phyloP scores from a whole-genome alignment of 2,329 filamentous ascomycete species.

The Capronia coronata region DNA sequence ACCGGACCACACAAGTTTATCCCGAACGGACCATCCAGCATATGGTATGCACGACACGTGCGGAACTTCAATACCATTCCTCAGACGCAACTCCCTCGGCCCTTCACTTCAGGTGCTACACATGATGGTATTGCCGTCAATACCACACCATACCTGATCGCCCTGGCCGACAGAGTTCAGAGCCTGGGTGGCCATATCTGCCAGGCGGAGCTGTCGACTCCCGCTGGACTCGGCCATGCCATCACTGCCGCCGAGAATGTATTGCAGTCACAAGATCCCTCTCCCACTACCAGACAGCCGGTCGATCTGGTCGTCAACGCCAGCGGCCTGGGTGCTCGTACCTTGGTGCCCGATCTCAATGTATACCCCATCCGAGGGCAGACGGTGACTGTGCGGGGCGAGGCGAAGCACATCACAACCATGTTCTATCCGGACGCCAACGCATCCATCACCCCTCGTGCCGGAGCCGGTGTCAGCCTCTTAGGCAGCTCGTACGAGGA shows the following conservation, averaged over 20 bases:
- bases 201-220: not conserved
- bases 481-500: not conserved
- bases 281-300: too few species aligned
- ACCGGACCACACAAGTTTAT: constrained; percentile 2
- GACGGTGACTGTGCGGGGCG: not conserved
- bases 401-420: constrained; percentile 4
- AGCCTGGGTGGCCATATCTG: not conserved
- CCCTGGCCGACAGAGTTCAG: not conserved
- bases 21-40: not conserved
- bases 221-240: not conserved
- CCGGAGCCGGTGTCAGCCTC: not conserved
- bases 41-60: constrained; percentile 3
- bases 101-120: not conserved
- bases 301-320: constrained; percentile 3
- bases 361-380: constrained; percentile 4
- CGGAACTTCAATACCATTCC: not conserved
- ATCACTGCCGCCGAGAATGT: not conserved
- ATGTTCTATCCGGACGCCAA: constrained; percentile 3
- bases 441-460: constrained; percentile 4
- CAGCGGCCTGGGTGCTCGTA: not conserved
- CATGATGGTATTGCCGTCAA: constrained; percentile 5
- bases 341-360: not conserved
- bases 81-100: not conserved
- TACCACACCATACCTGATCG: not conserved
- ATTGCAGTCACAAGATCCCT: not conserved